These are phyloP conservation scores for Graphilbum ipis-grandicollis DNA, from an alignment of 2,329 filamentous ascomycete species.

Conservation along the genomic window DNA sequence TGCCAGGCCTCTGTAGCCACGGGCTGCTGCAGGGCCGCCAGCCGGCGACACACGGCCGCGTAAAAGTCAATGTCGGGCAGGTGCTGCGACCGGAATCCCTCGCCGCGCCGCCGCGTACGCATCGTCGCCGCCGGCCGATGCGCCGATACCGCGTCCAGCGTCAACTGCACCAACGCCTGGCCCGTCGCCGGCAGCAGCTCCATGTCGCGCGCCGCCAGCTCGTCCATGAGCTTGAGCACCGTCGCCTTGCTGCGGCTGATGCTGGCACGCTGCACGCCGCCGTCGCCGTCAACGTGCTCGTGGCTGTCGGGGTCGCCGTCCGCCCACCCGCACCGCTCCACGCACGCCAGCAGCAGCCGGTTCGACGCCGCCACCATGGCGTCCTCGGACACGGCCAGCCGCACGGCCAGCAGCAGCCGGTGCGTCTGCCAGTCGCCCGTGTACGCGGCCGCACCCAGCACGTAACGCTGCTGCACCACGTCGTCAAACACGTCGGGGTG, in stretches of 20 bases:
- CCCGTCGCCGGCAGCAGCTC: conserved; percentile 13
- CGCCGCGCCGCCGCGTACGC: too few relatives aligned
- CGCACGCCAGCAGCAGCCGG: conserved; percentile 14
- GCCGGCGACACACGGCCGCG: conserved; percentile 16
- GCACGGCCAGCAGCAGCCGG: conserved; percentile 26
- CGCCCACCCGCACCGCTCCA: conserved; percentile 10
- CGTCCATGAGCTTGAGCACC: conserved; percentile 18
- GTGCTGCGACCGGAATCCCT: conserved; percentile 9
- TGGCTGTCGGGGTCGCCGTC: background rate
- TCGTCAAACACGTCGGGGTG: conserved; percentile 40
- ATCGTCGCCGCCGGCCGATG: too few relatives aligned
- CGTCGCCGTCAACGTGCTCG: conserved; percentile 2
- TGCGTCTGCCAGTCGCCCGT: conserved; percentile 23
- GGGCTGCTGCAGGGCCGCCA: conserved; percentile 21
- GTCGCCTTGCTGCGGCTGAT: conserved; percentile 11
- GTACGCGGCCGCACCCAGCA: conserved; percentile 18
- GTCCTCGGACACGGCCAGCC: conserved; percentile 16
- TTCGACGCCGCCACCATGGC: conserved; percentile 16
- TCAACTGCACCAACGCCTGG: conserved; percentile 12
- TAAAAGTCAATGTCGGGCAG: conserved; percentile 14
- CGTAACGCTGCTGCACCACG: conserved; percentile 18
- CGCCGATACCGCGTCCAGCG: conserved; percentile 15
- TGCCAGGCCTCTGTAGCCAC: conserved; percentile 24
- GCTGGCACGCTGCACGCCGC: too few relatives aligned
- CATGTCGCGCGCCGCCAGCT: conserved; percentile 19